phyloP scores from a whole-genome alignment of 2,329 filamentous ascomycete species.

The Penicillium psychrosexuale region DNA sequence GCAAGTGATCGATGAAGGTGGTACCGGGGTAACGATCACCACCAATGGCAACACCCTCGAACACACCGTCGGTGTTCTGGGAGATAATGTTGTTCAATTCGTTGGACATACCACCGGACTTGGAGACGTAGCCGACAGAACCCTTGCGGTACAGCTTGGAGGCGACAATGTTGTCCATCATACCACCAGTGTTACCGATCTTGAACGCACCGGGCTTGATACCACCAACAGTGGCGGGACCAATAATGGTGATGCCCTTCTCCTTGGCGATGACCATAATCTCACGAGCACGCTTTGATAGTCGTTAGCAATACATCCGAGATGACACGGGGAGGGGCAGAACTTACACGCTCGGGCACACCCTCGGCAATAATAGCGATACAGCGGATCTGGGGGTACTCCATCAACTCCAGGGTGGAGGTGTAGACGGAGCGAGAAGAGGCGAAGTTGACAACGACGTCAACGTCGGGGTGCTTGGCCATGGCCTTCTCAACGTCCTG shows the following conservation, averaged over 20 bases:
- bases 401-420: slow-evolving; percentile 98
- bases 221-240: slow-evolving; percentile 95
- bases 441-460: slow-evolving; percentile 98
- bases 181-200: slow-evolving; percentile 99
- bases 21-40: slow-evolving; percentile 98
- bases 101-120: slow-evolving; percentile 99
- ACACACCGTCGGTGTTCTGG: slow-evolving; percentile 94
- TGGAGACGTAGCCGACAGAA: slow-evolving; percentile 98
- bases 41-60: slow-evolving; percentile 98
- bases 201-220: slow-evolving; percentile 99
- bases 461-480: slow-evolving; percentile 93
- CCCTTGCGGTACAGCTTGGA: slow-evolving; percentile 99
- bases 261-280: slow-evolving; percentile 94
- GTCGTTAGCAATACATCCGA: background rate
- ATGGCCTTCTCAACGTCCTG: slow-evolving; percentile 90
- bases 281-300: slow-evolving; percentile 79
- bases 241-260: slow-evolving; percentile 99
- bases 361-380: slow-evolving; percentile 99
- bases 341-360: slow-evolving; percentile 85
- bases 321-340: background rate
- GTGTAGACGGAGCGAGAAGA: slow-evolving; percentile 97
- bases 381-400: slow-evolving; percentile 93
- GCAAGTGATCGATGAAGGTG: slow-evolving; percentile 97
- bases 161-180: slow-evolving; percentile 99
- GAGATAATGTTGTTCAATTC: slow-evolving; percentile 99